Conservation (phyloP, 2,329 filamentous ascomycete species). For the Scedosporium minutisporum region DNA sequence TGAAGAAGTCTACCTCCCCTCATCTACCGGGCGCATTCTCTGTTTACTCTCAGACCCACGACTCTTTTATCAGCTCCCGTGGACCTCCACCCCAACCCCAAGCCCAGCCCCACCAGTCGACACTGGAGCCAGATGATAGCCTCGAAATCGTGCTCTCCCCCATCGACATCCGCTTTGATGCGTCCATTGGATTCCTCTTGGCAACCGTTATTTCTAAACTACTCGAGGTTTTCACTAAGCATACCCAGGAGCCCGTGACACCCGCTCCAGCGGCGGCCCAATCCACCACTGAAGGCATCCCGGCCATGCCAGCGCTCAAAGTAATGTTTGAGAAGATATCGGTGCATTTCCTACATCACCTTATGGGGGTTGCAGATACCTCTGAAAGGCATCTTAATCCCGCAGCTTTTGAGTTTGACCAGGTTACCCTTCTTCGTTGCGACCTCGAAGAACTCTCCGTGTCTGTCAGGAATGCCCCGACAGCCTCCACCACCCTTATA, state of each 20-base stretch:
- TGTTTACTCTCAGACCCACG: constrained; percentile 20
- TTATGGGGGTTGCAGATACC: constrained; percentile 42
- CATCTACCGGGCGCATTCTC: constrained; percentile 50
- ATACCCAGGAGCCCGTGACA: constrained; percentile 5
- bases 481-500: background rate
- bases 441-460: constrained; percentile 29
- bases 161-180: constrained; percentile 42
- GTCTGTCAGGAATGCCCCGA: background rate
- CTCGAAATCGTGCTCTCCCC: constrained; percentile 45
- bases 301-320: constrained; percentile 28
- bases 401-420: constrained; percentile 27
- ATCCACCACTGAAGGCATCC: constrained; percentile 3
- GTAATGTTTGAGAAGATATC: constrained; percentile 39
- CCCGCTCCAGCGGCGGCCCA: constrained; percentile 1
- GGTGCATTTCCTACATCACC: constrained; percentile 44
- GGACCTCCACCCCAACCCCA: background rate
- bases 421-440: constrained; percentile 43
- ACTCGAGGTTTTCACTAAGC: constrained; percentile 31
- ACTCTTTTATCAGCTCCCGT: background rate
- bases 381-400: constrained; percentile 34
- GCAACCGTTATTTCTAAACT: constrained; percentile 41
- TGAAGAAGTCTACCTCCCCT: background rate
- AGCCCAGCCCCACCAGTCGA: background rate
- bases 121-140: constrained; percentile 17
- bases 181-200: constrained; percentile 45